Percentiles rank a stretch among this genome's conserved stretches.
phyloP scores from a whole-genome alignment of 148 eudicot species.

The Fallopia convolvulus region DNA sequence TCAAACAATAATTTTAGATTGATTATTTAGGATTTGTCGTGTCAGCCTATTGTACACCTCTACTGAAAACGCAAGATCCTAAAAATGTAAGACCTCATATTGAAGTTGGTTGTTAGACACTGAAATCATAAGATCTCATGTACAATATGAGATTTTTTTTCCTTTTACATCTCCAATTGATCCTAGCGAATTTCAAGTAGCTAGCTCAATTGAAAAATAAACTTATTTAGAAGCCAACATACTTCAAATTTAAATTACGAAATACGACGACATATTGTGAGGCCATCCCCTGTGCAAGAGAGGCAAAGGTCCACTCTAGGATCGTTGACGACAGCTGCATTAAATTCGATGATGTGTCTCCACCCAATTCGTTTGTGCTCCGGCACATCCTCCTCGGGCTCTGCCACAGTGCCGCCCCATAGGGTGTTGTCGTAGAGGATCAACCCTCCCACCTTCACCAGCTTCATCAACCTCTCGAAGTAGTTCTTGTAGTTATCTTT shows the following conservation, averaged over 20 bases:
- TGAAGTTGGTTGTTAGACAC: too few relatives aligned
- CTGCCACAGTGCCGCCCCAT: conserved; percentile 24
- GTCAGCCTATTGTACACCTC: too few relatives aligned
- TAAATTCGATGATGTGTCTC: conserved; percentile 20
- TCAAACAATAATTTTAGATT: neutral
- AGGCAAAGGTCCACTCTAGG: conserved; percentile 25
- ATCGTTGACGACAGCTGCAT: conserved; percentile 18
- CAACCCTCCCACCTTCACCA: conserved; percentile 30
- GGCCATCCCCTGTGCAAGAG: conserved; percentile 25
- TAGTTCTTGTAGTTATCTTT: conserved; percentile 28
- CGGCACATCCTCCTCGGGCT: conserved; percentile 17
- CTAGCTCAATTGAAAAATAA: too few relatives aligned
- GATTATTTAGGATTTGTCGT: too few relatives aligned
- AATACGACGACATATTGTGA: conserved; percentile 25
- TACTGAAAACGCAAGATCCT: too few relatives aligned
- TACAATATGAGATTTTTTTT: too few relatives aligned
- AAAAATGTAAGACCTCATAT: too few relatives aligned
- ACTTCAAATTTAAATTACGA: neutral
- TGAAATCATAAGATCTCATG: too few relatives aligned
- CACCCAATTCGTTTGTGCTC: conserved; percentile 12
- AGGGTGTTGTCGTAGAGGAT: conserved; percentile 35
- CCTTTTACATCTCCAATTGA: too few relatives aligned
- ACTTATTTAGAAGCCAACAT: too few relatives aligned
- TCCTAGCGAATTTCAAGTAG: too few relatives aligned
- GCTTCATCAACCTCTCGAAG: conserved; percentile 25